phyloP scores from a whole-genome alignment of 352 stramenopile genomes.

The Blastocystis sp. region DNA sequence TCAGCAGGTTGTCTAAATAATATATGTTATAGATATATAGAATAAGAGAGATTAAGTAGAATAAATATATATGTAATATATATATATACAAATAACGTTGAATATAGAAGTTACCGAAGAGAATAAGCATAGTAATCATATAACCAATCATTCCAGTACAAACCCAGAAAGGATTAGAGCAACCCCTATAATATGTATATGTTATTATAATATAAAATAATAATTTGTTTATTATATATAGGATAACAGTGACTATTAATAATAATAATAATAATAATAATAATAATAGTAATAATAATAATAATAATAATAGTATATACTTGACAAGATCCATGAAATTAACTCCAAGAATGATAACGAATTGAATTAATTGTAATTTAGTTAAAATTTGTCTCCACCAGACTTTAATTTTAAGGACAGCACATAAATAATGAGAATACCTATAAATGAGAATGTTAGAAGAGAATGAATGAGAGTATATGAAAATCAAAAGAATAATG shows the following conservation, averaged over 20 bases:
- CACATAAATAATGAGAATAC: constrained; percentile 35
- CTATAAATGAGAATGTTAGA: too few relatives aligned
- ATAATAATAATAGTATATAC: too few relatives aligned
- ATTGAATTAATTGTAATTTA: constrained; percentile 26
- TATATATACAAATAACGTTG: constrained; percentile 36
- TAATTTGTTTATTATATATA: too few relatives aligned
- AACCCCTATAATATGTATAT: constrained; percentile 6
- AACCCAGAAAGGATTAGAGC: constrained; percentile 10
- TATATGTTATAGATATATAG: too few relatives aligned
- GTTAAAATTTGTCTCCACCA: constrained; percentile 34
- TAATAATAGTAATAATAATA: too few relatives aligned
- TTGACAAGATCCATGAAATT: constrained; percentile 23
- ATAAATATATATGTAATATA: too few relatives aligned
- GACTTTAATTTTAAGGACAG: constrained; percentile 19
- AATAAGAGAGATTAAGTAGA: too few relatives aligned
- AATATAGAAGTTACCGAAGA: constrained; percentile 32
- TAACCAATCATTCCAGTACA: constrained; percentile 27
- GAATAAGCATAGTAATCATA: constrained; percentile 33
- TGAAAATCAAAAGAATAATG: too few relatives aligned
- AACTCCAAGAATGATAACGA: constrained; percentile 18
- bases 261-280: too few relatives aligned
- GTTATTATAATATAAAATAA: neutral
- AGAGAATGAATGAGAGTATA: too few relatives aligned
- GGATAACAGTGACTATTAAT: too few relatives aligned
- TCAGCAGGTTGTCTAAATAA: too few relatives aligned